A percentile compares a stretch with the other conserved stretches of the same genome.
phyloP scores from a whole-genome alignment of 306 rosid species.

The Lupinus albus region DNA sequence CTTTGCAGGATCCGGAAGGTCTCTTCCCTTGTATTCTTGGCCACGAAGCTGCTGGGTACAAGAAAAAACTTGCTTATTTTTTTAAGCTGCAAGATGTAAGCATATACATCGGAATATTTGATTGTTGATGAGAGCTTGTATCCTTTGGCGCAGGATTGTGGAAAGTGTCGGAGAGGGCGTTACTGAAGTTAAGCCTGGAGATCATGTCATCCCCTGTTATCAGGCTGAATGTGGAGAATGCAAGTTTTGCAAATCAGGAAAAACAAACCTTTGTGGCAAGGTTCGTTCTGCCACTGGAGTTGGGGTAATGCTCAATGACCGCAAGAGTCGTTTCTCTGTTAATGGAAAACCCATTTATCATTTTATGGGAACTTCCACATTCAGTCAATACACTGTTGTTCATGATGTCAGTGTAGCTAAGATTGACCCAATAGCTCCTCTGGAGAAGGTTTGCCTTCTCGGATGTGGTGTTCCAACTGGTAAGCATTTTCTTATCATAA shows the following conservation, averaged over 20 bases:
- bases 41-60: constrained; percentile 97
- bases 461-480: constrained; percentile 90
- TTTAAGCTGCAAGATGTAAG: neutral
- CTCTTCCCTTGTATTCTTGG: constrained; percentile 97
- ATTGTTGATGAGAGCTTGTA: neutral
- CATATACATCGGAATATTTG: neutral
- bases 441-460: constrained; percentile 93
- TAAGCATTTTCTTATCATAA: constrained; percentile 16
- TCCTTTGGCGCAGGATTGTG: constrained; percentile 63
- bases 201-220: constrained; percentile 97
- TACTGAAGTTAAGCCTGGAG: constrained; percentile 83
- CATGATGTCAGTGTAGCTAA: constrained; percentile 97
- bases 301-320: constrained; percentile 89
- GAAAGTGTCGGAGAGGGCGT: constrained; percentile 98
- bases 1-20: constrained; percentile 71
- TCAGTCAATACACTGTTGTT: constrained; percentile 92
- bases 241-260: constrained; percentile 94
- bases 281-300: constrained; percentile 91
- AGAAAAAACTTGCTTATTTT: neutral
- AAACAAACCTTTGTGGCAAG: constrained; percentile 94
- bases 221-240: constrained; percentile 98
- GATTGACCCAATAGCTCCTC: constrained; percentile 78
- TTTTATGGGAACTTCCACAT: constrained; percentile 97
- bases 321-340: constrained; percentile 77
- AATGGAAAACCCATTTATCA: constrained; percentile 86